A percentile compares a stretch with the other conserved stretches of the same genome.
Evolutionary conservation across 805 yeast species (phyloP).

Genomic region (Blastobotrys americana): DNA sequence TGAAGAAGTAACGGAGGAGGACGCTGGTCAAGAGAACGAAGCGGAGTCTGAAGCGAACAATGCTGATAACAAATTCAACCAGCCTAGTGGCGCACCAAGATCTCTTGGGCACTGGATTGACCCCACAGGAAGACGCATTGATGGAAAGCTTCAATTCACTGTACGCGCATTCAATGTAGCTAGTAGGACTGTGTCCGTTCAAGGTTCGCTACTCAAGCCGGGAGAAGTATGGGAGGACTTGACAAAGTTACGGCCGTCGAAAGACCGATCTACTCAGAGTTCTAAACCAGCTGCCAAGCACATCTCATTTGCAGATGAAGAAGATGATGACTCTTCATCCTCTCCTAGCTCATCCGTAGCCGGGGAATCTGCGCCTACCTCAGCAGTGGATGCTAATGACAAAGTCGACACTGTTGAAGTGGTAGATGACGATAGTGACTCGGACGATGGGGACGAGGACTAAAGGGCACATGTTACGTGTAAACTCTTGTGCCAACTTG

Average conservation of each 20-base stretch:
- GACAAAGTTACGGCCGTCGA: conserved; percentile 78
- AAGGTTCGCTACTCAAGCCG: conserved; percentile 71
- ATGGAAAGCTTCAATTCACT: conserved; percentile 73
- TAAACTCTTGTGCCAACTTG: no score
- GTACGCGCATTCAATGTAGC: conserved; percentile 59
- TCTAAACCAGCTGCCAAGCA: conserved; percentile 10
- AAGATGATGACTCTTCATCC: neutral
- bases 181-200: conserved; percentile 77
- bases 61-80: conserved; percentile 22
- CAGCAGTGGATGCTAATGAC: neutral
- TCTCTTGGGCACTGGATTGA: conserved; percentile 88
- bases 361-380: neutral
- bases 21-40: conserved; percentile 11
- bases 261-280: conserved; percentile 13
- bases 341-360: neutral
- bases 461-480: no score
- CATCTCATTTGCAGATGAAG: conserved; percentile 10
- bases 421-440: conserved; percentile 6
- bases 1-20: conserved; percentile 29
- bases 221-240: conserved; percentile 57
- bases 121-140: conserved; percentile 62
- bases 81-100: conserved; percentile 31
- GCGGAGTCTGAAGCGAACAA: conserved; percentile 6
- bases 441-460: neutral
- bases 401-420: conserved; percentile 3